These are phyloP conservation scores for Entomortierella chlamydospora DNA, from an alignment of 192 early-diverging fungal species.

Conservation along the genomic window DNA sequence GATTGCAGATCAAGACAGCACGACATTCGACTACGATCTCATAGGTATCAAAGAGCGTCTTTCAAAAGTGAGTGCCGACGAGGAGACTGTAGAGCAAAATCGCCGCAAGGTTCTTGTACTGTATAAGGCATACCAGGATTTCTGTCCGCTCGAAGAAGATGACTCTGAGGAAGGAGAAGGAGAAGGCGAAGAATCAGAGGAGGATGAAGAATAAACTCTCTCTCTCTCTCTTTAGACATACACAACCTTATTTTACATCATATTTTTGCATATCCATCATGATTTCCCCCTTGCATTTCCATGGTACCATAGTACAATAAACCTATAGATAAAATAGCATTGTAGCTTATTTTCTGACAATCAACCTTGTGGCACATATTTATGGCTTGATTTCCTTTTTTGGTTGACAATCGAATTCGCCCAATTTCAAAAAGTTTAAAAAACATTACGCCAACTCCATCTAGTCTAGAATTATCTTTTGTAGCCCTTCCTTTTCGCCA, in stretches of 20 bases:
- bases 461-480: too few species aligned
- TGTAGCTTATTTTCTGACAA: neutral
- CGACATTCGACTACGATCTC: constrained; percentile 49
- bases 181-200: constrained; percentile 11
- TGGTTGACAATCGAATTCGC: constrained; percentile 6
- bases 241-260: neutral
- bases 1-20: constrained; percentile 36
- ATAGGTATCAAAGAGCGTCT: constrained; percentile 48
- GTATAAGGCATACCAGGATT: constrained; percentile 44
- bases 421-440: neutral
- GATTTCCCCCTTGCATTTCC: neutral
- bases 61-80: constrained; percentile 2
- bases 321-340: neutral
- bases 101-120: constrained; percentile 39
- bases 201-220: constrained; percentile 11
- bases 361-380: neutral
- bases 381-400: neutral
- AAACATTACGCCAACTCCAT: too few species aligned
- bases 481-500: too few species aligned
- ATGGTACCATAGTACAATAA: neutral
- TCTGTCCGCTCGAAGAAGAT: constrained; percentile 44
- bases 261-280: neutral
- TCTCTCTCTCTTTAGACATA: neutral
- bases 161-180: constrained; percentile 30
- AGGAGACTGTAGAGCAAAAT: constrained; percentile 46